Conservation (phyloP, 2,329 filamentous ascomycete genomes). For the Zymoseptoria ardabiliae region DNA sequence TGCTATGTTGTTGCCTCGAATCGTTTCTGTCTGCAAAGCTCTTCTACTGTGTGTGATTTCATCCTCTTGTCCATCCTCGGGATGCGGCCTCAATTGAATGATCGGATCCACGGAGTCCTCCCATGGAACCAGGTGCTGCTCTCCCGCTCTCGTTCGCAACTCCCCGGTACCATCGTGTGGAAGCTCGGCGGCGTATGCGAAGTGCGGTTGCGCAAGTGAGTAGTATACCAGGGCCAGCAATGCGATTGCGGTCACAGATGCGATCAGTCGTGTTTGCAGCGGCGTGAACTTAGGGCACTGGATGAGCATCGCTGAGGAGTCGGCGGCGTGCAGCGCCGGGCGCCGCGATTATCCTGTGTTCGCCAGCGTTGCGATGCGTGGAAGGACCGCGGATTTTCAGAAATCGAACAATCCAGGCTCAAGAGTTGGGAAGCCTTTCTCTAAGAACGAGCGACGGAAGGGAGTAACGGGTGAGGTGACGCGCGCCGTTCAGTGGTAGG, state of each 20-base stretch:
- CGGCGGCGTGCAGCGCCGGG: slow-evolving; percentile 3
- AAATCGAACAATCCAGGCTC: background rate
- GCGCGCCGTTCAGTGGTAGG: no score
- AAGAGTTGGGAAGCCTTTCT: background rate
- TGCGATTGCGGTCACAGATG: slow-evolving; percentile 55
- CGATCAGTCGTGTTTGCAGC: slow-evolving; percentile 64
- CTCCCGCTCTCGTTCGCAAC: slow-evolving; percentile 31
- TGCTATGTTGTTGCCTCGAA: slow-evolving; percentile 52
- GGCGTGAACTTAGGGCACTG: slow-evolving; percentile 52
- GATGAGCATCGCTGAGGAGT: slow-evolving; percentile 19
- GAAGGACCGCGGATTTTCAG: background rate
- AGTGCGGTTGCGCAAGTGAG: slow-evolving; percentile 50
- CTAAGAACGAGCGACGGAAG: background rate
- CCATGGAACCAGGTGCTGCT: slow-evolving; percentile 40
- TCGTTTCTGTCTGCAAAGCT: slow-evolving; percentile 13
- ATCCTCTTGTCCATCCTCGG: slow-evolving; percentile 24
- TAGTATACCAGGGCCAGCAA: slow-evolving; percentile 56
- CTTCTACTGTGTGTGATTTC: slow-evolving; percentile 20
- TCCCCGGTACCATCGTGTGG: slow-evolving; percentile 22
- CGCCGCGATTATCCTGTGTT: slow-evolving; percentile 11
- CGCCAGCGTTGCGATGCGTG: slow-evolving; percentile 5
- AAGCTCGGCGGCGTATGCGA: slow-evolving; percentile 57
- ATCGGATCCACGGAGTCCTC: slow-evolving; percentile 25
- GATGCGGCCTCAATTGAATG: slow-evolving; percentile 8
- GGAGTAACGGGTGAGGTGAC: background rate